A percentile compares a stretch with the other conserved stretches of the same genome.
These are phyloP conservation scores for Pleurotus salmoneostramineus DNA, from an alignment of 768 basidiomycete species.

Conservation along the genomic window DNA sequence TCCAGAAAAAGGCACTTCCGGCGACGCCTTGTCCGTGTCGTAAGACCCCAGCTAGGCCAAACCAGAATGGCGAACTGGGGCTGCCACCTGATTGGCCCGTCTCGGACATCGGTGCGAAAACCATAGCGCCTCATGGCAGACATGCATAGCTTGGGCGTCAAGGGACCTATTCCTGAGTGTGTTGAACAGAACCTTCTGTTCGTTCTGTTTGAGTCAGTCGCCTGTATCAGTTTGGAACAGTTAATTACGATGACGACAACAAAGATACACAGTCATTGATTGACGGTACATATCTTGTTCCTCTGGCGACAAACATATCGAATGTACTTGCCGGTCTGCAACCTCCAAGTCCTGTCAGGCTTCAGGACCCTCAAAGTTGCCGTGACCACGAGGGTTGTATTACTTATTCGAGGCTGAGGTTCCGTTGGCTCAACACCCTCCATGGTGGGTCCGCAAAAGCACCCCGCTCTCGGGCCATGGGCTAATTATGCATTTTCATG, in stretches of 20 bases:
- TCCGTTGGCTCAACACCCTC: not conserved
- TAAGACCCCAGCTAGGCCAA: conserved; percentile 3
- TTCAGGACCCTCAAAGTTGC: not conserved
- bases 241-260: too few relatives aligned
- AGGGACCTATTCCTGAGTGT: not conserved
- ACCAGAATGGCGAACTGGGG: conserved; percentile 3
- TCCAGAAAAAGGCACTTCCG: not conserved
- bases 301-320: too few relatives aligned
- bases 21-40: conserved; percentile 1
- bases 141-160: not conserved
- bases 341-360: not conserved
- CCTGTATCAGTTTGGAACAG: too few relatives aligned
- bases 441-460: too few relatives aligned
- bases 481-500: too few relatives aligned
- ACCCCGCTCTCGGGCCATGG: too few relatives aligned
- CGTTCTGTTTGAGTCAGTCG: not conserved
- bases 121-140: conserved; percentile 6
- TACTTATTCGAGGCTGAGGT: not conserved
- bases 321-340: too few relatives aligned
- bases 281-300: too few relatives aligned
- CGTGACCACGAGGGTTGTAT: not conserved
- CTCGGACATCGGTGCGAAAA: conserved; percentile 5
- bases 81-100: conserved; percentile 4
- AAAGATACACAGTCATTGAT: too few relatives aligned
- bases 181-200: not conserved